phyloP scores from a whole-genome alignment of 805 yeast species.

The Zygoascus tannicola region DNA sequence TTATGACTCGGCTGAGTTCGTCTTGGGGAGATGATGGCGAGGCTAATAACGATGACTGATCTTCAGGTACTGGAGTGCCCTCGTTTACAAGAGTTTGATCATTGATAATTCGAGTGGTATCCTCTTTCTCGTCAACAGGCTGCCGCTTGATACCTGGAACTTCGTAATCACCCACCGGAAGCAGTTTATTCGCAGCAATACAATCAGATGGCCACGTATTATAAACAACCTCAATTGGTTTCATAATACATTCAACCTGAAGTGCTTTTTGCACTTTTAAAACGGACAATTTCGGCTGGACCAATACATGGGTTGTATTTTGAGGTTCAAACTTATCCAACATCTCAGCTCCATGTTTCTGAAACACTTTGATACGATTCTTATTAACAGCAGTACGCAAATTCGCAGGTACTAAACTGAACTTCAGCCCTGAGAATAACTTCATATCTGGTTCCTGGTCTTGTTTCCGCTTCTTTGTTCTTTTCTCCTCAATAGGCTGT shows the following conservation, averaged over 20 bases:
- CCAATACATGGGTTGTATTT: conserved; percentile 22
- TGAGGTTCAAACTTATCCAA: conserved; percentile 3
- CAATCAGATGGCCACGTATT: conserved; percentile 29
- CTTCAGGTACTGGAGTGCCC: no score
- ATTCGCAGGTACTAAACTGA: conserved; percentile 5
- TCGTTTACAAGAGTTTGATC: no score
- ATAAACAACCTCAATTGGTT: conserved; percentile 8
- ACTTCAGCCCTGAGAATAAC: conserved; percentile 10
- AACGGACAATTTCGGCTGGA: conserved; percentile 11
- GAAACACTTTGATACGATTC: conserved; percentile 7
- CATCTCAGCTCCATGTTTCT: conserved; percentile 21
- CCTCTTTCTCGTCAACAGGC: neutral
- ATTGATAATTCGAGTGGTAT: no score
- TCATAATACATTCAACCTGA: conserved; percentile 2
- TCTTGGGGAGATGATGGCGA: neutral
- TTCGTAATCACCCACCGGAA: conserved; percentile 7
- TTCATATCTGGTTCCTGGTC: neutral
- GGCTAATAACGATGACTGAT: no score
- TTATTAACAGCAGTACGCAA: neutral
- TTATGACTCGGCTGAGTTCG: neutral
- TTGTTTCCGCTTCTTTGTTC: neutral
- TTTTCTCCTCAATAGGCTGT: neutral
- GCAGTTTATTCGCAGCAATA: conserved; percentile 17
- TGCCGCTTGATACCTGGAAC: conserved; percentile 1
- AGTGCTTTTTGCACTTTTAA: conserved; percentile 1